These are phyloP conservation scores for Gnaphalium uliginosum DNA, from an alignment of 129 eudicot species.

Conservation along the genomic window DNA sequence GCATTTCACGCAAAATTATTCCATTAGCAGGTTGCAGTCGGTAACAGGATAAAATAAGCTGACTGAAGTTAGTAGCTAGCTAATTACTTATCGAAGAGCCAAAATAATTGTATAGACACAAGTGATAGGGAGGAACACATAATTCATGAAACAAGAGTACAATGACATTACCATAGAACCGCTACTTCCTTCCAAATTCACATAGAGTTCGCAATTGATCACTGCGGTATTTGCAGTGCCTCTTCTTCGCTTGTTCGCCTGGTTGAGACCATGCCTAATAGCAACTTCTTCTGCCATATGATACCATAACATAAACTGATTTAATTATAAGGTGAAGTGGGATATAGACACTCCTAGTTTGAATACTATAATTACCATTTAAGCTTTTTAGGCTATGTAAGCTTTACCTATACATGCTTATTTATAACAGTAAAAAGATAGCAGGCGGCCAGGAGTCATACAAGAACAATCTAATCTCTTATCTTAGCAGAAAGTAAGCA, in stretches of 20 bases:
- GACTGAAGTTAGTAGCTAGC: no score
- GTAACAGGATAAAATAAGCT: no score
- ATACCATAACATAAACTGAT: not conserved
- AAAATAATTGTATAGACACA: no score
- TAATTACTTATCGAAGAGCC: no score
- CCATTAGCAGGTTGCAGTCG: no score
- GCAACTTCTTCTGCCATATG: conserved; percentile 44
- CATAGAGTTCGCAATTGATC: conserved; percentile 51
- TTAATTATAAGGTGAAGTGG: not conserved
- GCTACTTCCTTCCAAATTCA: conserved; percentile 57
- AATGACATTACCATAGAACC: conserved; percentile 43
- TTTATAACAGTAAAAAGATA: not conserved
- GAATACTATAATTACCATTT: no score
- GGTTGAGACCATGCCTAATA: conserved; percentile 16
- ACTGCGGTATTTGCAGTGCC: conserved; percentile 42
- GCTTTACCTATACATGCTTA: not conserved
- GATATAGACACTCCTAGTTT: not conserved
- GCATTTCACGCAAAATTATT: no score
- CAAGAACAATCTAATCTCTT: not conserved
- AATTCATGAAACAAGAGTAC: no score
- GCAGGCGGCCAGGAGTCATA: not conserved
- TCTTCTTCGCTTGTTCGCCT: conserved; percentile 63
- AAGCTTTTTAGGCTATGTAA: not conserved
- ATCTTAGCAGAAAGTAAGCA: not conserved
- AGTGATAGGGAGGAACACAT: no score